Base-by-base conservation (phyloP, 257 asterid species). In the Solanum okadae region DNA sequence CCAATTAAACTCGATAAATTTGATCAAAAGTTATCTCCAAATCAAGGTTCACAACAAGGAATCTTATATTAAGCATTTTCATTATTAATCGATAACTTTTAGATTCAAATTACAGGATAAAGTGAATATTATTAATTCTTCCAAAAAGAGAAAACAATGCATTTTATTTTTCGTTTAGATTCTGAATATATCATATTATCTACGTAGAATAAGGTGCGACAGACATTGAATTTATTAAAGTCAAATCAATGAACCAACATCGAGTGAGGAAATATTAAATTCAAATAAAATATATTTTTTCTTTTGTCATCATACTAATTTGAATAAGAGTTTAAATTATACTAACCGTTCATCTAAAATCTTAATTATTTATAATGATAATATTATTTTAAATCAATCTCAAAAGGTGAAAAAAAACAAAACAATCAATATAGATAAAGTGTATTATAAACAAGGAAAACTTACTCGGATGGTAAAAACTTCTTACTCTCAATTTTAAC, bases 401-500 rank as follows among this genome's bases (percentile, higher is more conserved):
- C 18, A 46, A 14, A 14, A 14, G 56, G n/a, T 52, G 1, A 1
- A 18, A 49, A 18, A 56, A 18, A 56, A 2, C 0, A 18, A 52
- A 56, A 20, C n/a, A 18, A 56, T 56, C n/a, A 56, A 52, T 56
- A 56, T 20, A 59, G 8, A 49, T 49, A 8, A 20, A 59, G 2
- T 59, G 27, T 7, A 20, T 20, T 7, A 59, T 8, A 22, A 52
- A 52, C 0, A 6, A 49, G 0, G 3, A 0, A 0, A 52, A 16
- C 4, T 52, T 16, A 6, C 0, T 52, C 3, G 0, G 0, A 16
- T 5, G 1, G 0, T 52, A 52, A 52, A 16, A 7, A 52, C 1
- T 52, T 16, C 7, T 52, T 52, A 52, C 63, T 16, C 8, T 52
- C 9, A 18, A 16, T 16, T 52, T 52, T 52, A 52, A 0, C 9